Percentiles rank a stretch among this genome's conserved stretches.
phyloP scores from a whole-genome alignment of 257 asterid genomes.

The Capsicum pubescens region DNA sequence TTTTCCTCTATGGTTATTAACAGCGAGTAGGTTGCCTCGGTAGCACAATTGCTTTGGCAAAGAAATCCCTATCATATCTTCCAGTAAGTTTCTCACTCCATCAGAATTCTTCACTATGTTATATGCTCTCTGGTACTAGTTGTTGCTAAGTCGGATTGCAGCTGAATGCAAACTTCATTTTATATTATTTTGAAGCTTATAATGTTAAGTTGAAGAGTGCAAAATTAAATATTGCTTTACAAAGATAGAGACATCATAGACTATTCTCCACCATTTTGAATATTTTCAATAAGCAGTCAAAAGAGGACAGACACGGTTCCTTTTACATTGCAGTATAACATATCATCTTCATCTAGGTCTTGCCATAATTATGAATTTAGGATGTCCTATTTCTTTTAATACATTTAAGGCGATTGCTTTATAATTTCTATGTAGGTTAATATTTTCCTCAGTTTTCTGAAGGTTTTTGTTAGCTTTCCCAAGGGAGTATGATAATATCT shows the following conservation, averaged over 20 bases:
- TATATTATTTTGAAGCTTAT: neutral
- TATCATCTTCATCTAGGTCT: neutral
- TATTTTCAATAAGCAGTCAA: neutral
- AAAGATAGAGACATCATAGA: neutral
- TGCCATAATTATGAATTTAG: neutral
- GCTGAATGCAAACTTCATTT: slow-evolving; percentile 11
- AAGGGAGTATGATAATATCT: neutral
- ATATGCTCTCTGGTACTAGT: slow-evolving; percentile 5
- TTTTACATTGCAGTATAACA: neutral
- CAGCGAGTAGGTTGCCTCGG: slow-evolving; percentile 90
- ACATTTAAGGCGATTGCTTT: neutral
- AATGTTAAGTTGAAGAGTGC: neutral
- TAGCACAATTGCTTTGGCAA: slow-evolving; percentile 64
- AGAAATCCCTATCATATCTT: slow-evolving; percentile 56
- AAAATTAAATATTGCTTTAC: neutral
- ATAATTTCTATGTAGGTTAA: neutral
- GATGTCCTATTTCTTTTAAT: neutral
- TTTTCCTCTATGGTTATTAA: slow-evolving; percentile 30
- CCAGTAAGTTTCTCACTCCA: slow-evolving; percentile 58
- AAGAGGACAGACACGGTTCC: neutral
- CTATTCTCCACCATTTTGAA: neutral
- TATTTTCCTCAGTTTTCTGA: neutral
- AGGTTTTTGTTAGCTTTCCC: neutral
- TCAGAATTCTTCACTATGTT: slow-evolving; percentile 13
- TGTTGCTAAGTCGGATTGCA: neutral